A percentile compares a stretch with the other conserved stretches of the same genome.
phyloP scores from a whole-genome alignment of 345 rosid genomes.

The Turritis glabra region DNA sequence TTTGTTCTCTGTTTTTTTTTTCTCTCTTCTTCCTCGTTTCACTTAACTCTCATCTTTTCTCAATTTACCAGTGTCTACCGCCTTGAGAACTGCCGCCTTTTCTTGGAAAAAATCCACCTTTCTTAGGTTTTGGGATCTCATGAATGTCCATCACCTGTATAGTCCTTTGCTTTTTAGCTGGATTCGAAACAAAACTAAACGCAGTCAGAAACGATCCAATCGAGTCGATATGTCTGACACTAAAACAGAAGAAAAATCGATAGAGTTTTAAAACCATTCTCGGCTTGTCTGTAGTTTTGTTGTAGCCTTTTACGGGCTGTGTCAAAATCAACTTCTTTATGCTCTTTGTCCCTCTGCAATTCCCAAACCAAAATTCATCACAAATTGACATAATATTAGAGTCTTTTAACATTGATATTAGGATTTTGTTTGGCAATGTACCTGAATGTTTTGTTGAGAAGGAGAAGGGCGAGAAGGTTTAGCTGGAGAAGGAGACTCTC shows the following conservation, averaged over 20 bases:
- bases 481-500: conserved; percentile 51
- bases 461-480: conserved; percentile 55
- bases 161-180: conserved; percentile 98
- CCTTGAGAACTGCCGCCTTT: conserved; percentile 89
- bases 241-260: neutral
- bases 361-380: conserved; percentile 21
- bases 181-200: conserved; percentile 33
- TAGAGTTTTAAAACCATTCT: conserved; percentile 61
- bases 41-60: conserved; percentile 37
- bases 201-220: neutral
- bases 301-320: conserved; percentile 86
- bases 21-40: conserved; percentile 2
- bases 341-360: conserved; percentile 73
- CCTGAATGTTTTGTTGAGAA: conserved; percentile 59
- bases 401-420: neutral
- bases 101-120: conserved; percentile 73
- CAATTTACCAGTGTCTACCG: conserved; percentile 81
- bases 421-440: conserved; percentile 23
- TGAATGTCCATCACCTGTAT: conserved; percentile 99
- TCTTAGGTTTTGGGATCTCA: conserved; percentile 95
- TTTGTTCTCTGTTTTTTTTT: conserved; percentile 11
- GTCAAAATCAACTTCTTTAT: conserved; percentile 55
- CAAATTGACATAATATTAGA: neutral
- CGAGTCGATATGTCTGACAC: neutral
- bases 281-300: conserved; percentile 82